A percentile compares a stretch with the other conserved stretches of the same genome.
These are phyloP conservation scores for Debaryomyces prosopidis DNA, from an alignment of 805 yeast genomes.

Conservation along the genomic window DNA sequence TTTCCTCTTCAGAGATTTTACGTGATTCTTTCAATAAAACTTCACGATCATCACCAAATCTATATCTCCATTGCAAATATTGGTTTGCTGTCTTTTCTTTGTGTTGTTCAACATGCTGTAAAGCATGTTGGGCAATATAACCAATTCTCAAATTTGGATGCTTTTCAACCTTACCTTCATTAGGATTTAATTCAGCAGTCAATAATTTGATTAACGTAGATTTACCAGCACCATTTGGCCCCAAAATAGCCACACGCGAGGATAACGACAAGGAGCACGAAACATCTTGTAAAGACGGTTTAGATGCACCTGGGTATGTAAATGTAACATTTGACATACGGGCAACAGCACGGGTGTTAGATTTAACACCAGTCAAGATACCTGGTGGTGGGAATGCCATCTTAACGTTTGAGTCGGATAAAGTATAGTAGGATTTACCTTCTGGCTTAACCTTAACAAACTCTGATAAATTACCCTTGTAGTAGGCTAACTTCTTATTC, in stretches of 20 bases:
- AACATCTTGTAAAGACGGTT: conserved; percentile 76
- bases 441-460: conserved; percentile 93
- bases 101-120: conserved; percentile 95
- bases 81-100: conserved; percentile 98
- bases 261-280: conserved; percentile 90
- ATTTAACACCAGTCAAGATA: conserved; percentile 93
- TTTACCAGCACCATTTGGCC: conserved; percentile 99
- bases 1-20: conserved; percentile 74
- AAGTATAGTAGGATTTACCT: conserved; percentile 92
- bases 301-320: conserved; percentile 83
- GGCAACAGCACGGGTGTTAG: conserved; percentile 91
- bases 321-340: conserved; percentile 83
- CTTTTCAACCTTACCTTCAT: conserved; percentile 88
- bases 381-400: conserved; percentile 99
- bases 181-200: conserved; percentile 89
- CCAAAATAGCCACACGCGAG: conserved; percentile 95
- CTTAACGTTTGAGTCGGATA: conserved; percentile 88
- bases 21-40: conserved; percentile 91
- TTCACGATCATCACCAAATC: conserved; percentile 97
- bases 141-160: conserved; percentile 98
- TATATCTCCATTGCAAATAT: conserved; percentile 97
- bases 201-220: conserved; percentile 90
- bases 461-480: conserved; percentile 92
- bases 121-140: conserved; percentile 97
- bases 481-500: conserved; percentile 89